phyloP scores from a whole-genome alignment of 2,329 filamentous ascomycete genomes.

The Aspergillus fijiensis region DNA sequence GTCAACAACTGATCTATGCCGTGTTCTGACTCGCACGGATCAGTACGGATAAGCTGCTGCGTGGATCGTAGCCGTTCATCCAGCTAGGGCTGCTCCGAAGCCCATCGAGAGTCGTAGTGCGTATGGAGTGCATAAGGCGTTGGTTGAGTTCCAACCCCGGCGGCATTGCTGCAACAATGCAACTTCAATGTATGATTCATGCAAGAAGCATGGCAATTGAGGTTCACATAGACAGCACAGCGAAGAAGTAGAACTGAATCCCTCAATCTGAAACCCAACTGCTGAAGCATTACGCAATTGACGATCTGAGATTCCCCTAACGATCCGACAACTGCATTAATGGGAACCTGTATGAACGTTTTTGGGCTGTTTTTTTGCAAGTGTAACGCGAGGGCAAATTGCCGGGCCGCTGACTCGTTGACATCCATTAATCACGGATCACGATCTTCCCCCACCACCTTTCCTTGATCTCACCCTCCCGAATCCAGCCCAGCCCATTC shows the following conservation, averaged over 20 bases:
- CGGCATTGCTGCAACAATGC: not conserved
- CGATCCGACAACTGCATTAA: not conserved
- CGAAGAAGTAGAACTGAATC: not conserved
- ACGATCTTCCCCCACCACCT: constrained; percentile 1
- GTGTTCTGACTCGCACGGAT: not conserved
- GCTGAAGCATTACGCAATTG: not conserved
- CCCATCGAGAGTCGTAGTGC: not conserved
- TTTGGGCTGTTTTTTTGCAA: not conserved
- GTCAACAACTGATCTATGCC: not conserved
- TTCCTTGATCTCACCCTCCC: not conserved
- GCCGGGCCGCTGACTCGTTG: constrained; percentile 1
- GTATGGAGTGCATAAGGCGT: not conserved
- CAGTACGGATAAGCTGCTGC: too few species aligned
- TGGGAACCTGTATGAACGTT: not conserved
- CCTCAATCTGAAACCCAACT: not conserved
- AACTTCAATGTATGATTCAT: not conserved
- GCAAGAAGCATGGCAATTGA: not conserved
- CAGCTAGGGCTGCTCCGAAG: not conserved
- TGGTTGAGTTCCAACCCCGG: not conserved
- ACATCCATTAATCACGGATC: not conserved
- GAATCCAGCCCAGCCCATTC: not conserved
- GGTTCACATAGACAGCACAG: not conserved
- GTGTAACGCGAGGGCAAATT: constrained; percentile 1
- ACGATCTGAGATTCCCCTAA: not conserved
- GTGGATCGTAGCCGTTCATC: not conserved